Base-by-base conservation (phyloP, 441 rosid genomes). In the Pelargonium fulgidum region DNA sequence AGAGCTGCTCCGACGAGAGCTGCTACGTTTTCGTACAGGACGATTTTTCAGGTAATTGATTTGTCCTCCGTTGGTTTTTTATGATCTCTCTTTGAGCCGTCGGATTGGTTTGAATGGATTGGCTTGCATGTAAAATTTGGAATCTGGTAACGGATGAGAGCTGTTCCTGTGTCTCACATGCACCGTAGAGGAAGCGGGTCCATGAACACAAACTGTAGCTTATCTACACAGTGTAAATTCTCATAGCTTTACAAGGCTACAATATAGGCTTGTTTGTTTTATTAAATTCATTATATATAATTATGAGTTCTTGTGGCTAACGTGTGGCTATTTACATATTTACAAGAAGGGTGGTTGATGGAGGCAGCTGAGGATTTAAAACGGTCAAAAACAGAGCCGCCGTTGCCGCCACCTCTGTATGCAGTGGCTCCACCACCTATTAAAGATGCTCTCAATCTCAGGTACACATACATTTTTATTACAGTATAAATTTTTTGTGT, bases 1-100 rank as follows among this genome's bases (percentile, higher is more conserved):
- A 52, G 59, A 52, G 59, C 59, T 52, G 59, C 59, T 52, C 59
- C 20, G 59, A 52, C 59, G 59, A 52, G 20, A 52, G 59, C 59
- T 52, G 59, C 59, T 52, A 52, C 59, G 59, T 52, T 17, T 16
- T 52, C 20, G 59, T 52, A 52, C 59, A 52, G 11, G 59, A 52
- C 20, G 59, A 52, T 52, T 14, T 52, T 52, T 52, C 59, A 52
- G 59, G 59, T 52, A 52, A 16, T 52, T 52, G 13, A 48, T 4
- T 48, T 1, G 16, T 48, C 5, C 54, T 48, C 54, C 54, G 54
- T 48, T 5, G 54, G n/a, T 48, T 12, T 9, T 3, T 14, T 2
- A 48, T 26, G 33, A 13, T 4, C n/a, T 12, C 16, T 7, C 10
- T 12, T 0, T 13, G 14, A 48, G 16, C 54, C 54, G 54, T 26